phyloP scores from a whole-genome alignment of 208 protist genomes.

The Crithidia sp. region DNA sequence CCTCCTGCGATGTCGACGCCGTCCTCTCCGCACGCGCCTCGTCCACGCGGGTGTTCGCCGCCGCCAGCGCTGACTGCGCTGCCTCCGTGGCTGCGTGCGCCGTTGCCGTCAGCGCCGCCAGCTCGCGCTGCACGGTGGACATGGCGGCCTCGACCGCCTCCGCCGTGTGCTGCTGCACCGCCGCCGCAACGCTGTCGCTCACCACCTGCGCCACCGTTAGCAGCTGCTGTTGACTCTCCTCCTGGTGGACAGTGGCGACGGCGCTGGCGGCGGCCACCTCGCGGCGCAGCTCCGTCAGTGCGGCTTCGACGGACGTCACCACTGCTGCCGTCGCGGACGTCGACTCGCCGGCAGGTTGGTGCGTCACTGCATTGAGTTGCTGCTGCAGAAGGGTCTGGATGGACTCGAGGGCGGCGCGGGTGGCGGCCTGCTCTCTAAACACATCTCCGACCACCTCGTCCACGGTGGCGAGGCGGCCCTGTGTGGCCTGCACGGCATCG shows the following conservation, averaged over 20 bases:
- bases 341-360: background rate
- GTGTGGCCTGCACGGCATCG: conserved; percentile 33
- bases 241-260: conserved; percentile 30
- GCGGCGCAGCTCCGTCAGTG: conserved; percentile 43
- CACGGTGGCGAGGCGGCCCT: conserved; percentile 42
- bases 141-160: conserved; percentile 35
- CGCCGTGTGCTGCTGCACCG: conserved; percentile 38
- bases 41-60: background rate
- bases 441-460: conserved; percentile 46
- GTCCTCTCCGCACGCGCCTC: background rate
- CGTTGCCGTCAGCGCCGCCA: conserved; percentile 11
- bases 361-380: conserved; percentile 17
- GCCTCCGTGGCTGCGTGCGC: conserved; percentile 10
- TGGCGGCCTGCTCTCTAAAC: conserved; percentile 46
- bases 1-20: background rate
- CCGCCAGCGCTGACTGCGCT: conserved; percentile 1
- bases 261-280: conserved; percentile 23
- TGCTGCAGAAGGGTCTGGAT: conserved; percentile 35
- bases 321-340: conserved; percentile 10
- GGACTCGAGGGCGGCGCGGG: conserved; percentile 33
- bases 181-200: conserved; percentile 61
- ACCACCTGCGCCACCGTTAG: conserved; percentile 67
- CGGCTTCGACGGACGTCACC: conserved; percentile 17
- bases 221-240: conserved; percentile 49
- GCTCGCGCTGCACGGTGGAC: conserved; percentile 30